Conservation (phyloP, 306 rosid genomes). For the Pyrus bretschneideri region DNA sequence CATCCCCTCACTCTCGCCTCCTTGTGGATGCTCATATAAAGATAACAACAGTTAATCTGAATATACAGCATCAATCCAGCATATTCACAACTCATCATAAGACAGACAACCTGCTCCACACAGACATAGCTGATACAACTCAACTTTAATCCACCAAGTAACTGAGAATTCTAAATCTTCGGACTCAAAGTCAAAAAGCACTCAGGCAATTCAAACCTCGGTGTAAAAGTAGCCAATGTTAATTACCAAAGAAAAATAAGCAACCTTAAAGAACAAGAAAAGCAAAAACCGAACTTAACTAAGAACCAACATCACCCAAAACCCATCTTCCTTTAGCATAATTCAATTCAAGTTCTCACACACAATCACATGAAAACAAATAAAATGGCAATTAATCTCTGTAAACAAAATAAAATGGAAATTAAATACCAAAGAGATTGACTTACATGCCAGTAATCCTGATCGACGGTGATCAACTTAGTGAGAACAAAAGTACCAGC, state of each 20-base stretch:
- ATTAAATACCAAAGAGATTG: not conserved
- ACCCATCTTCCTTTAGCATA: not conserved
- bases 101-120: not conserved
- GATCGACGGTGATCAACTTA: constrained; percentile 81
- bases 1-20: not conserved
- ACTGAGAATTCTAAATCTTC: not conserved
- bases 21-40: not conserved
- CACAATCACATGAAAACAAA: not conserved
- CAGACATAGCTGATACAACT: not conserved
- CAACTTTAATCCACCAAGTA: not conserved
- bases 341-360: not conserved
- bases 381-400: not conserved
- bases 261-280: not conserved
- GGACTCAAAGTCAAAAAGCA: not conserved
- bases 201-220: not conserved
- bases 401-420: not conserved
- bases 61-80: not conserved
- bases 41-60: not conserved
- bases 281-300: not conserved
- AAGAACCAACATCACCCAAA: not conserved
- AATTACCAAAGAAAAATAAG: not conserved
- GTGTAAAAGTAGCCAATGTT: not conserved
- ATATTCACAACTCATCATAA: not conserved
- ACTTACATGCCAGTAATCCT: constrained; percentile 96
- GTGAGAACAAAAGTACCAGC: constrained; percentile 82